Conservation (phyloP, 345 rosid species). For the Gossypium arboreum region DNA sequence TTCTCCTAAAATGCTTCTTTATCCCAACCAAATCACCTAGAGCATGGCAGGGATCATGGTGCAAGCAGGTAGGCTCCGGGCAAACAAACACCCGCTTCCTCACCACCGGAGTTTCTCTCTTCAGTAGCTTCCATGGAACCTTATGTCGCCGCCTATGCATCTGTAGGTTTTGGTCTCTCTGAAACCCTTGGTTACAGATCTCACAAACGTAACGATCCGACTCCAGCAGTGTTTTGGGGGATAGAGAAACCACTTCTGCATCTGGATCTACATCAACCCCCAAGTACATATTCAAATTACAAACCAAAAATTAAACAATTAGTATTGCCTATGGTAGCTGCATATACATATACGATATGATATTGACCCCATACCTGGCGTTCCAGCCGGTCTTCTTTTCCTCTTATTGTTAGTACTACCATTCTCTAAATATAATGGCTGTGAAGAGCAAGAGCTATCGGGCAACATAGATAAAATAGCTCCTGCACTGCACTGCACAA, state of each 20-base stretch:
- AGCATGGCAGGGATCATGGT: slow-evolving; percentile 90
- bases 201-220: slow-evolving; percentile 92
- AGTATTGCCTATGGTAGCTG: background rate
- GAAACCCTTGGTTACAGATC: slow-evolving; percentile 97
- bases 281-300: background rate
- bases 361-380: slow-evolving; percentile 52
- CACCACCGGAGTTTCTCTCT: slow-evolving; percentile 68
- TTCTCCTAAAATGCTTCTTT: slow-evolving; percentile 86
- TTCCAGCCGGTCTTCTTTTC: slow-evolving; percentile 81
- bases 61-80: slow-evolving; percentile 89
- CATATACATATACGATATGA: background rate
- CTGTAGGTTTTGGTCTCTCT: slow-evolving; percentile 94
- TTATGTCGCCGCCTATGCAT: slow-evolving; percentile 94
- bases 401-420: slow-evolving; percentile 45
- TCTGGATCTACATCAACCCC: slow-evolving; percentile 65
- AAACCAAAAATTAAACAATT: no score
- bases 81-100: slow-evolving; percentile 83
- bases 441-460: slow-evolving; percentile 28
- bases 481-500: background rate
- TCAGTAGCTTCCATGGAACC: slow-evolving; percentile 96
- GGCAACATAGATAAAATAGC: slow-evolving; percentile 30
- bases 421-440: slow-evolving; percentile 38
- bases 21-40: slow-evolving; percentile 94
- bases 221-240: slow-evolving; percentile 80
- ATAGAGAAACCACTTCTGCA: slow-evolving; percentile 85